Evolutionary conservation across 345 rosid genomes (phyloP).

Genomic region (Draba incana): DNA sequence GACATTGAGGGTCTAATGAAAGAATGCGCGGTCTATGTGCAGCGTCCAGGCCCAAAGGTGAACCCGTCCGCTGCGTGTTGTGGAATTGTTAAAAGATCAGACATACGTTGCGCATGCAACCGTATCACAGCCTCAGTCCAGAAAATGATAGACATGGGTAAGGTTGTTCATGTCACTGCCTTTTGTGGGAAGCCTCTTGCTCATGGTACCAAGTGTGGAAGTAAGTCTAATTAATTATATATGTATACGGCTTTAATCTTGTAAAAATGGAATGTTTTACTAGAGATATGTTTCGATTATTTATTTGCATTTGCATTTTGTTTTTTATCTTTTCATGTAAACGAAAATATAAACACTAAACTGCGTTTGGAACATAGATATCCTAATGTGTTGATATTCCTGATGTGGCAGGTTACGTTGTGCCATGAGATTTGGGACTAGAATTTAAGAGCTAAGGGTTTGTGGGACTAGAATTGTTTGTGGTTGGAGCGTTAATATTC

Average conservation of each 20-base stretch:
- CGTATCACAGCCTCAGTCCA: conserved; percentile 33
- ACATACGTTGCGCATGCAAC: conserved; percentile 40
- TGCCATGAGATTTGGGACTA: conserved; percentile 32
- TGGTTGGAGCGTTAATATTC: not conserved
- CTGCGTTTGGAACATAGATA: no score
- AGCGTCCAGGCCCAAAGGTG: conserved; percentile 41
- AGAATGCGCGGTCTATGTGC: conserved; percentile 46
- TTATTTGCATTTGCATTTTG: not conserved
- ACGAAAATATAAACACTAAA: no score
- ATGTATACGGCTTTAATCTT: not conserved
- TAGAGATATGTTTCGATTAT: not conserved
- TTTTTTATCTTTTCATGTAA: no score
- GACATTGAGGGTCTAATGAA: conserved; percentile 42
- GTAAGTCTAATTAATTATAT: conserved; percentile 28
- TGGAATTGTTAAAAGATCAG: conserved; percentile 34
- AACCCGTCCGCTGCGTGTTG: conserved; percentile 41
- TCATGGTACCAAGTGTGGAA: conserved; percentile 47
- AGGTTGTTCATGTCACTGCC: conserved; percentile 44
- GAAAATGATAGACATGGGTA: conserved; percentile 41
- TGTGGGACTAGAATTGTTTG: conserved; percentile 11
- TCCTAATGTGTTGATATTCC: conserved; percentile 21
- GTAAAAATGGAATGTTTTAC: not conserved
- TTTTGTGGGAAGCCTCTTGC: conserved; percentile 46
- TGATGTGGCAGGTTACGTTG: conserved; percentile 34
- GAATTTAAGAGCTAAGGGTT: conserved; percentile 12